phyloP scores from a whole-genome alignment of 257 asterid species.

The Sherardia arvensis region DNA sequence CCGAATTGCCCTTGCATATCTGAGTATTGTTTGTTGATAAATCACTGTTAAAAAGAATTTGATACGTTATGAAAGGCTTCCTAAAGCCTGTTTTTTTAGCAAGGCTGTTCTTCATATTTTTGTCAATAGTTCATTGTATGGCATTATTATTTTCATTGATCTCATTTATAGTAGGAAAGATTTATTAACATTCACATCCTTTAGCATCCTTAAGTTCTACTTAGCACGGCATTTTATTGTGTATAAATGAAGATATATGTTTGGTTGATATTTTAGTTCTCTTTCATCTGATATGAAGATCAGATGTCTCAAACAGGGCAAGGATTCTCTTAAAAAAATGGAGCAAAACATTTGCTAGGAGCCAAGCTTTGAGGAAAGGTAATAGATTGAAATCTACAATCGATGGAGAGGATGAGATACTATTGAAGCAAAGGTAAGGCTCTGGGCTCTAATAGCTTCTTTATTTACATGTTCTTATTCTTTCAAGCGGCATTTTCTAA shows the following conservation, averaged over 20 bases:
- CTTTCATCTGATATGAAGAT: constrained; percentile 76
- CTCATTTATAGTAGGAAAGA: not conserved
- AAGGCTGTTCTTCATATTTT: not conserved
- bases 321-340: constrained; percentile 61
- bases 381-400: constrained; percentile 49
- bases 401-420: constrained; percentile 66
- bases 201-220: not conserved
- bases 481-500: not conserved
- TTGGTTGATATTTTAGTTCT: constrained; percentile 22
- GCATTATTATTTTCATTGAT: not conserved
- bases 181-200: not conserved
- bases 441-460: constrained; percentile 6
- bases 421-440: constrained; percentile 83
- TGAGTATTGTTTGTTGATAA: not conserved
- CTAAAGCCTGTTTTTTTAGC: not conserved
- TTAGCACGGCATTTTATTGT: not conserved
- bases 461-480: constrained; percentile 1
- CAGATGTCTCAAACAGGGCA: constrained; percentile 98
- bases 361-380: constrained; percentile 47
- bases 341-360: constrained; percentile 74
- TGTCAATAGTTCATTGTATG: not conserved
- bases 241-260: not conserved
- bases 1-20: constrained; percentile 13
- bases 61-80: not conserved
- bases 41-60: not conserved